Percentiles rank a stretch among this genome's conserved stretches.
These are phyloP conservation scores for Apiotrichum sp. DNA, from an alignment of 1,284 basidiomycete species.

Conservation along the genomic window DNA sequence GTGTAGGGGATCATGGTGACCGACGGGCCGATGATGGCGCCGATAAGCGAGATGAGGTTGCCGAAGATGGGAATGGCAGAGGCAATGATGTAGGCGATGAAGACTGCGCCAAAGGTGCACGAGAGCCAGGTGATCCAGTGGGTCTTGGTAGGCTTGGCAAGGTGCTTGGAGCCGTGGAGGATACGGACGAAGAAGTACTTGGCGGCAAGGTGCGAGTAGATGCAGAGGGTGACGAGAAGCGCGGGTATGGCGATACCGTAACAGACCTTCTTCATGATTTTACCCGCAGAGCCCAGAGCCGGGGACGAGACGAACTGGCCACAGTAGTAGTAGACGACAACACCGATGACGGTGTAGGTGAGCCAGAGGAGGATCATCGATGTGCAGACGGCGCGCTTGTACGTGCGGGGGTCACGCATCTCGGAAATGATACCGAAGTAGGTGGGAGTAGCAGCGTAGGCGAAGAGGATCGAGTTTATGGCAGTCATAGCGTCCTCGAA, in stretches of 20 bases:
- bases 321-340: constrained; percentile 29
- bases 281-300: constrained; percentile 42
- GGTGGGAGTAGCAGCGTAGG: constrained; percentile 29
- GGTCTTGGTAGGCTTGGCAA: constrained; percentile 20
- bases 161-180: constrained; percentile 29
- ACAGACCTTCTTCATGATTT: constrained; percentile 41
- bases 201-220: constrained; percentile 26
- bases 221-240: constrained; percentile 22
- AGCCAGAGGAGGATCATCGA: constrained; percentile 35
- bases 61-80: constrained; percentile 30
- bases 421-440: constrained; percentile 25
- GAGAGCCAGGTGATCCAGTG: constrained; percentile 35
- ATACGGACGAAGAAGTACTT: constrained; percentile 35
- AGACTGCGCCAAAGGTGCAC: constrained; percentile 15
- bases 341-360: constrained; percentile 33
- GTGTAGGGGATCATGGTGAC: constrained; percentile 27
- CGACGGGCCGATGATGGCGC: constrained; percentile 31
- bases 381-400: constrained; percentile 26
- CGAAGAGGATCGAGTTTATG: constrained; percentile 38
- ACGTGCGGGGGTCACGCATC: constrained; percentile 31
- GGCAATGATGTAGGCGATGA: constrained; percentile 33
- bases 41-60: constrained; percentile 31
- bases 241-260: constrained; percentile 46
- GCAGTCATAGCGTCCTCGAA: constrained; percentile 42
- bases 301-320: constrained; percentile 43